Evolutionary conservation across 2,329 filamentous ascomycete species (phyloP).

Genomic region (Alternaria arbusti): DNA sequence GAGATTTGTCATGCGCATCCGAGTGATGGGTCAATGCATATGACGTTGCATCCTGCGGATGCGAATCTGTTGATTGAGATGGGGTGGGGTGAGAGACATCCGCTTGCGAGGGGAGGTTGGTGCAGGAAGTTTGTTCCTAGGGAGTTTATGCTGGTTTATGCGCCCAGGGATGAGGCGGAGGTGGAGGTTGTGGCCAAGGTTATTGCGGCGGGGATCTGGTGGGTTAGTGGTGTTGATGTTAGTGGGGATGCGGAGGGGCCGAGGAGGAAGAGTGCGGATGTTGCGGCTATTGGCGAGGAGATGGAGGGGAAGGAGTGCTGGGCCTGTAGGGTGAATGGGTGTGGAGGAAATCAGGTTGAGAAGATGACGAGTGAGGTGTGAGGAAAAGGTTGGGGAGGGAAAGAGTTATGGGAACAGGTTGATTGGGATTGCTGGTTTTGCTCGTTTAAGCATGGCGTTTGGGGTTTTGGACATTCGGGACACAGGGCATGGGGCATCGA

Average conservation of each 20-base stretch:
- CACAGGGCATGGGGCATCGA: not conserved
- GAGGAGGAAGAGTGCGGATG: constrained; percentile 32
- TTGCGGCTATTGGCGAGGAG: constrained; percentile 27
- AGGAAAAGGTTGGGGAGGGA: not conserved
- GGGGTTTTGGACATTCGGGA: constrained; percentile 1
- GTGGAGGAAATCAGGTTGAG: constrained; percentile 29
- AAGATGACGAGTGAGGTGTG: constrained; percentile 36
- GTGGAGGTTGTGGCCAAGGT: constrained; percentile 71
- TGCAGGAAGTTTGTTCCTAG: constrained; percentile 72
- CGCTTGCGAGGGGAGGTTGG: constrained; percentile 70
- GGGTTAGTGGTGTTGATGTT: constrained; percentile 55
- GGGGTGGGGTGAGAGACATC: constrained; percentile 78
- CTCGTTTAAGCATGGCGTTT: constrained; percentile 21
- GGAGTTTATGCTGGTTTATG: constrained; percentile 83
- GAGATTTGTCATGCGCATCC: constrained; percentile 84
- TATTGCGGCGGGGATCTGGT: constrained; percentile 77
- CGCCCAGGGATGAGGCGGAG: constrained; percentile 73
- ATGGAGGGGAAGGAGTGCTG: constrained; percentile 30
- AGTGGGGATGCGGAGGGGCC: constrained; percentile 21
- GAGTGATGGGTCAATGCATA: constrained; percentile 76
- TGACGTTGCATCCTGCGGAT: constrained; percentile 81
- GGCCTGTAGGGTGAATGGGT: constrained; percentile 34
- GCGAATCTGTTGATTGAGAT: constrained; percentile 73
- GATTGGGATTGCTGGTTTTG: not conserved
- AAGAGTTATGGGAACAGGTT: not conserved